A percentile compares a stretch with the other conserved stretches of the same genome.
phyloP scores from a whole-genome alignment of 129 eudicot species.

The Ambrosia trifida region DNA sequence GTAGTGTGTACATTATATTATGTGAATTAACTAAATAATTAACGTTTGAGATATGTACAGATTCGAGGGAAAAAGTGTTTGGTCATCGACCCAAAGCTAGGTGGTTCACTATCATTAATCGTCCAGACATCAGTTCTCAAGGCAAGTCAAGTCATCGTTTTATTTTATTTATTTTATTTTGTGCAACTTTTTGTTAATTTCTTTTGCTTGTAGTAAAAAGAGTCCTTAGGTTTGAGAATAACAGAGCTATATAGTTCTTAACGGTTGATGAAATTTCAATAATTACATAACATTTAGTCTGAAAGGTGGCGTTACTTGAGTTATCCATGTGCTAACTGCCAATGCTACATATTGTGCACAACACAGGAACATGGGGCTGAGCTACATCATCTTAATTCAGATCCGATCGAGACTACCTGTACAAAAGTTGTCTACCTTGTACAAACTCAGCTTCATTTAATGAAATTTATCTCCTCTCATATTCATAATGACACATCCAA shows the following conservation, averaged over 20 bases:
- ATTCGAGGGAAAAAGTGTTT: conserved; percentile 96
- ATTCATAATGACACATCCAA: conserved; percentile 74
- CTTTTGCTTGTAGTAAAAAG: background rate
- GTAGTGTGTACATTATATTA: conserved; percentile 3
- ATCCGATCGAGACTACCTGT: conserved; percentile 68
- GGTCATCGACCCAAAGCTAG: conserved; percentile 88
- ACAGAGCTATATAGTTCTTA: conserved; percentile 18
- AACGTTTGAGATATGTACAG: conserved; percentile 29
- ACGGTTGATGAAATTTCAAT: conserved; percentile 8
- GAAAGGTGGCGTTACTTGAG: background rate
- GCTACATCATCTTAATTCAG: conserved; percentile 74
- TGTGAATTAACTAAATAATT: background rate
- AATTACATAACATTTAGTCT: background rate
- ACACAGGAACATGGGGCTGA: conserved; percentile 96
- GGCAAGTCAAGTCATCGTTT: conserved; percentile 37
- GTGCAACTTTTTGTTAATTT: background rate
- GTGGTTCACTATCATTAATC: conserved; percentile 81
- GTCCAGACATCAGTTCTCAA: conserved; percentile 84
- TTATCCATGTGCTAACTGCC: conserved; percentile 19
- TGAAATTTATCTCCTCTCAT: conserved; percentile 75
- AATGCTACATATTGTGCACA: conserved; percentile 26
- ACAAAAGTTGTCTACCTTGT: conserved; percentile 94
- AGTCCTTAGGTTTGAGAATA: background rate
- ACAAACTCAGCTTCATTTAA: conserved; percentile 70
- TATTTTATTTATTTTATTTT: background rate